phyloP scores from a whole-genome alignment of 1,284 basidiomycete species.

The Sanguinoderma infundibulare region DNA sequence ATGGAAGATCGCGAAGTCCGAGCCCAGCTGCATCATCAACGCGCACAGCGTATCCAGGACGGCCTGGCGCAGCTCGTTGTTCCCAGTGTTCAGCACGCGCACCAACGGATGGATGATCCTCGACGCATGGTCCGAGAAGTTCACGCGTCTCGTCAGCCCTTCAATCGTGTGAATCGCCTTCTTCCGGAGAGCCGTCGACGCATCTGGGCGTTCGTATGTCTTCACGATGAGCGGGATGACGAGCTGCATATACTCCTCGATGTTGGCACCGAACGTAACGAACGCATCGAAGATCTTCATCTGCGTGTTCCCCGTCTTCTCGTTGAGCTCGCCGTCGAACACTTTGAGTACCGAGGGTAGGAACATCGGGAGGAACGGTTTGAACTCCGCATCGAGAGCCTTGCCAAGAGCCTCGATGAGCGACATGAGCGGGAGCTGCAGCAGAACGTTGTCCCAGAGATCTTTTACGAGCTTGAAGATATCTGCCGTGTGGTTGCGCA shows the following conservation, averaged over 20 bases:
- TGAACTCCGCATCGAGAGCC: conserved; percentile 97
- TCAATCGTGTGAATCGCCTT: conserved; percentile 93
- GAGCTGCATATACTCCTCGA: conserved; percentile 98
- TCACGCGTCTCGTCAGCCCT: conserved; percentile 90
- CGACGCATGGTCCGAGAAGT: conserved; percentile 99
- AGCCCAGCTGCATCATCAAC: conserved; percentile 90
- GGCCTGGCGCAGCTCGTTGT: conserved; percentile 84
- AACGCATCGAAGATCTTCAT: conserved; percentile 95
- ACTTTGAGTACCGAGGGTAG: conserved; percentile 90
- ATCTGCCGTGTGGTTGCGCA: conserved; percentile 88
- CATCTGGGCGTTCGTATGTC: conserved; percentile 88
- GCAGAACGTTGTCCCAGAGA: conserved; percentile 85
- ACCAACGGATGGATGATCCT: conserved; percentile 97
- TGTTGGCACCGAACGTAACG: conserved; percentile 93
- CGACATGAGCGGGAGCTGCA: conserved; percentile 93
- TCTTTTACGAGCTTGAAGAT: conserved; percentile 86
- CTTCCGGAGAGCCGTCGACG: conserved; percentile 78
- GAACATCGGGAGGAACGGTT: conserved; percentile 93
- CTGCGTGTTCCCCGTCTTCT: conserved; percentile 80
- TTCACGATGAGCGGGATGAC: conserved; percentile 95
- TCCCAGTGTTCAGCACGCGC: conserved; percentile 80
- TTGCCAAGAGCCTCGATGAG: conserved; percentile 95
- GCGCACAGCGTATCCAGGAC: conserved; percentile 96
- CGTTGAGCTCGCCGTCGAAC: conserved; percentile 86
- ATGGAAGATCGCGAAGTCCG: conserved; percentile 97